These are phyloP conservation scores for Trametes cubensis DNA, from an alignment of 768 basidiomycete species.

Conservation along the genomic window DNA sequence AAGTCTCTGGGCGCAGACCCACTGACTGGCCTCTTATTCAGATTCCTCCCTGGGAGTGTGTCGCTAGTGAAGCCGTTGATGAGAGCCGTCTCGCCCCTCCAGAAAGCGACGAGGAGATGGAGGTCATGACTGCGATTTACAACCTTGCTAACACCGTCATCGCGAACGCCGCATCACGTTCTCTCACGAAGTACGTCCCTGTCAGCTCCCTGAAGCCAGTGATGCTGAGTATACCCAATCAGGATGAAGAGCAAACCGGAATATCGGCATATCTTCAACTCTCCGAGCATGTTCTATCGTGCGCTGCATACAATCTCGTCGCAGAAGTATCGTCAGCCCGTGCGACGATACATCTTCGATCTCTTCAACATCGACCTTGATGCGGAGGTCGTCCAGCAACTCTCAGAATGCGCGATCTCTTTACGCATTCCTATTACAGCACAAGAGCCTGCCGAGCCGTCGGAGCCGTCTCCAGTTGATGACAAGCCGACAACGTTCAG, in stretches of 20 bases:
- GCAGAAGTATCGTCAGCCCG: conserved; percentile 88
- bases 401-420: conserved; percentile 53
- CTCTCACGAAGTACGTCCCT: conserved; percentile 71
- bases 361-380: conserved; percentile 86
- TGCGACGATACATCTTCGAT: conserved; percentile 90
- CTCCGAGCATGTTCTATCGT: conserved; percentile 78
- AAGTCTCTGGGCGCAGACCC: not conserved
- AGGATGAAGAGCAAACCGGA: conserved; percentile 81
- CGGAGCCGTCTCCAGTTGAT: conserved; percentile 34
- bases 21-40: conserved; percentile 39
- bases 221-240: conserved; percentile 13
- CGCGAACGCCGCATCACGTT: conserved; percentile 90
- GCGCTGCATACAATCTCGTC: conserved; percentile 87
- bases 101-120: conserved; percentile 69
- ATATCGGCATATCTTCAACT: conserved; percentile 76
- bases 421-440: conserved; percentile 35
- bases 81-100: conserved; percentile 63
- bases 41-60: conserved; percentile 71
- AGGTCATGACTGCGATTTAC: conserved; percentile 86
- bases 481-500: conserved; percentile 3
- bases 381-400: conserved; percentile 54
- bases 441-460: conserved; percentile 51
- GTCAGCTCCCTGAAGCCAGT: conserved; percentile 2
- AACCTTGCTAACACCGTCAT: conserved; percentile 96
- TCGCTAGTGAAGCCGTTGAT: conserved; percentile 34